Conservation (phyloP, 176 grass and related monocot species). For the Phoenix roebelenii region DNA sequence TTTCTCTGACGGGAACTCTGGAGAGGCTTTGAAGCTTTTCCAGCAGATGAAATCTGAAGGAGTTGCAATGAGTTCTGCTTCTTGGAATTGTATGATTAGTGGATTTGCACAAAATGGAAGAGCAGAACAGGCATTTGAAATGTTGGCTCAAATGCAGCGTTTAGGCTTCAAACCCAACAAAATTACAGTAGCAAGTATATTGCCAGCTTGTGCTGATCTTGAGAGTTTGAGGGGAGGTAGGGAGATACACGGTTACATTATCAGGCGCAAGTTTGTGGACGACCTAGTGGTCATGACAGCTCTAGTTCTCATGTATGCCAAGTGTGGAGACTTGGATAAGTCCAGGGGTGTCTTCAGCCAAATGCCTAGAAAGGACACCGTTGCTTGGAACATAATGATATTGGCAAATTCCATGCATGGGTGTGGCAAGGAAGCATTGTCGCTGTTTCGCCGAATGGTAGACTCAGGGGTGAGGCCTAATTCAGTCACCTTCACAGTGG, state of each 20-base stretch:
- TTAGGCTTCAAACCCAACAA: slow-evolving; percentile 14
- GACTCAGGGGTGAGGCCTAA: slow-evolving; percentile 9
- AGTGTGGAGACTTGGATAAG: slow-evolving; percentile 20
- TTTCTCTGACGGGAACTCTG: slow-evolving; percentile 15
- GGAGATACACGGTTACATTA: slow-evolving; percentile 21
- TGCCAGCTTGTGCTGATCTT: slow-evolving; percentile 1
- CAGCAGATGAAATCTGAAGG: neutral
- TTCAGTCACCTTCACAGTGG: slow-evolving; percentile 15
- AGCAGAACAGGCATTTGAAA: slow-evolving; percentile 7
- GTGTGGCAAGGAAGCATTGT: slow-evolving; percentile 5
- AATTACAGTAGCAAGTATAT: slow-evolving; percentile 4
- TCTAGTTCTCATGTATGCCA: slow-evolving; percentile 14
- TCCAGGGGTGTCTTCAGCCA: slow-evolving; percentile 5
- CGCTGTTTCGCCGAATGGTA: slow-evolving; percentile 7
- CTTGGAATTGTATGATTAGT: slow-evolving; percentile 27
- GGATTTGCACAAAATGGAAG: slow-evolving; percentile 21
- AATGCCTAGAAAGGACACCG: slow-evolving; percentile 11
- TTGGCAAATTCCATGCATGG: slow-evolving; percentile 23
- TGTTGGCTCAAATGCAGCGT: slow-evolving; percentile 9
- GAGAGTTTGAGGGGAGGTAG: slow-evolving; percentile 14
- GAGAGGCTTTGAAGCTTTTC: slow-evolving; percentile 16
- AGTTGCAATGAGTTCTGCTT: slow-evolving; percentile 8
- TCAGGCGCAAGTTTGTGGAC: slow-evolving; percentile 3
- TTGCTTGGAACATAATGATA: slow-evolving; percentile 28
- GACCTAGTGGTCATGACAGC: slow-evolving; percentile 4